Conservation (phyloP, 352 stramenopile genomes). For the Globisporangium megalacanthum region DNA sequence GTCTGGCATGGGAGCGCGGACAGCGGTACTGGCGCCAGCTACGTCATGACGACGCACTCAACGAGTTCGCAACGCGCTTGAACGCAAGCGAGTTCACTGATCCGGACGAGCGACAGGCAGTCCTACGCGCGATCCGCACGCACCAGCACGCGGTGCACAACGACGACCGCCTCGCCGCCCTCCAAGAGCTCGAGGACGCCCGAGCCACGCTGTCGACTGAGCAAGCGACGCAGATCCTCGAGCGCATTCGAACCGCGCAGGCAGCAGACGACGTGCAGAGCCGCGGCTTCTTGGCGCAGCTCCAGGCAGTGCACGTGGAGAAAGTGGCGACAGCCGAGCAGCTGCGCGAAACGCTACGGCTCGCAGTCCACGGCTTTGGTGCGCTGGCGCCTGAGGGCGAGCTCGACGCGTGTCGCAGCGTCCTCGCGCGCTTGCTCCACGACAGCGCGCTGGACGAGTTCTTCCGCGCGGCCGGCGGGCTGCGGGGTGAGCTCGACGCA, state of each 20-base stretch:
- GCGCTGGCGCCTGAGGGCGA: conserved; percentile 51
- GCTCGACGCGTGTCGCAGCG: conserved; percentile 24
- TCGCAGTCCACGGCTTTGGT: conserved; percentile 61
- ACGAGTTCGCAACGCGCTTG: conserved; percentile 50
- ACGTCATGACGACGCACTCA: conserved; percentile 71
- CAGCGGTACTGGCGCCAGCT: conserved; percentile 64
- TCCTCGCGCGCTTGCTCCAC: conserved; percentile 28
- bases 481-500: conserved; percentile 67
- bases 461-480: conserved; percentile 68
- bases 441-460: conserved; percentile 73
- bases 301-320: conserved; percentile 33
- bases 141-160: conserved; percentile 51
- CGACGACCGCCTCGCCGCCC: conserved; percentile 34
- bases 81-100: conserved; percentile 63
- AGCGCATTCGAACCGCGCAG: conserved; percentile 42
- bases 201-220: conserved; percentile 37
- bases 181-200: conserved; percentile 42
- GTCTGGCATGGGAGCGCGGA: conserved; percentile 62
- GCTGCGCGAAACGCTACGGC: conserved; percentile 40
- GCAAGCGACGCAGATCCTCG: conserved; percentile 30
- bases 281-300: conserved; percentile 43
- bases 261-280: conserved; percentile 64
- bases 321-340: conserved; percentile 29
- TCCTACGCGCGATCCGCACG: conserved; percentile 48
- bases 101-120: conserved; percentile 42